Evolutionary conservation across 371 early-diverging fungal genomes (phyloP), one percentile per base, ranked within the genome.

Genomic region (Edhazardia aedis): DNA sequence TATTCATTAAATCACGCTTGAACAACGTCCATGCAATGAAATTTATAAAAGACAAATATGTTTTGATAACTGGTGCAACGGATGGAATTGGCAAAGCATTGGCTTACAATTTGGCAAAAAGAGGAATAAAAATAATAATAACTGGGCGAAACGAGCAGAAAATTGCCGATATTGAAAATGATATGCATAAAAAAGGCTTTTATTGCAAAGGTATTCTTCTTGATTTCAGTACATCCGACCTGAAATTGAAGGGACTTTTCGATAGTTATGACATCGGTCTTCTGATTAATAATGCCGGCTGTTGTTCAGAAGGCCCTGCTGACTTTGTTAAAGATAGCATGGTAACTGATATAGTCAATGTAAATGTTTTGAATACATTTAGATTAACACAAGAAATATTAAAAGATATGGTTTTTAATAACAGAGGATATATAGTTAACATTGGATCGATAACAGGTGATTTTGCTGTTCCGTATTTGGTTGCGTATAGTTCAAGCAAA

Each of bases 81-180:
- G 92, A 89, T 74, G 93, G 90, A 45, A 87, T 91, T 69, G 93
- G 93, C 33, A 82, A 80, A 62, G 89, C 84, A 60, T 84, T 88
- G 54, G 88, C 90, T 18, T 63, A 75, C 47, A 85, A 87, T 68
- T 75, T 91, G 29, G 89, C 90, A 44, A 70, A 78, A 50, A 76
- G 77, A 27, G 77, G 78, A 65, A 78, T 85, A 74, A 90, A 90
- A 62, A 56, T 91, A 16, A 65, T 89, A 23, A 74, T 94, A 30
- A 75, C 90, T 29, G 83, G 87, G 36, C 81, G 91, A 53, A 84
- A 81, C 39, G 65, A 71, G 60, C 76, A 77, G 37, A 90, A 90
- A 70, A 76, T 94, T 52, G 79, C 83, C 39, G 71, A 65, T 19
- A 72, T 87, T 49, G 79, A 80, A 9, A 69, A 75, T 19, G 83